Percentiles rank a stretch among this genome's conserved stretches.
Conservation (phyloP, 257 asterid species). For the Leptodermis oblonga region DNA sequence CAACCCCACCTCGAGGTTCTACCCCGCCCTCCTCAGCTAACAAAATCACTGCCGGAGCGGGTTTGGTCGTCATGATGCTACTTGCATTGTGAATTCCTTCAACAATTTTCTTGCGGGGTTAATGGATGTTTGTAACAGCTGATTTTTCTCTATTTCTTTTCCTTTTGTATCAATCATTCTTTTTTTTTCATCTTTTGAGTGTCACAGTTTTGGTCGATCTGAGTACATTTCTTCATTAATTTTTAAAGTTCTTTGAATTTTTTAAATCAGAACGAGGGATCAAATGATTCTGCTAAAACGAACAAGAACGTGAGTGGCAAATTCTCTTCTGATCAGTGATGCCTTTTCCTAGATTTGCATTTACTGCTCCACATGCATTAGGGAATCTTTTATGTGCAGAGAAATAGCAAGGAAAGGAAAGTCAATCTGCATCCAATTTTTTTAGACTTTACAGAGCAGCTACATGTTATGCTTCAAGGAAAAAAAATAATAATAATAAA, state of each 20-base stretch:
- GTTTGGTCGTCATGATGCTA: slow-evolving; percentile 26
- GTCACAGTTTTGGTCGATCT: neutral
- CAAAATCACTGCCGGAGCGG: slow-evolving; percentile 25
- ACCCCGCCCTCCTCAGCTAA: slow-evolving; percentile 43
- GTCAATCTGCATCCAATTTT: neutral
- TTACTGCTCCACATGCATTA: neutral
- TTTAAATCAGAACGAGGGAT: neutral
- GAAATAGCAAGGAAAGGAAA: neutral
- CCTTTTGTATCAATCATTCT: slow-evolving; percentile 3
- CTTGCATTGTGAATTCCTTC: slow-evolving; percentile 24
- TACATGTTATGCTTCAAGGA: neutral
- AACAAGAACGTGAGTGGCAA: neutral
- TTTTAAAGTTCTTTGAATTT: neutral
- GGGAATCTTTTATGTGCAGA: neutral
- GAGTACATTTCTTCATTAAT: too few relatives aligned
- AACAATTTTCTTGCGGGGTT: slow-evolving; percentile 9
- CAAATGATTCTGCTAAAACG: neutral
- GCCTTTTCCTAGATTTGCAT: neutral
- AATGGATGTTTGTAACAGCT: neutral
- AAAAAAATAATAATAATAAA: too few relatives aligned
- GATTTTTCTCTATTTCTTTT: neutral
- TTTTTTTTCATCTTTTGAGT: neutral
- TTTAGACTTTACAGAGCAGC: neutral
- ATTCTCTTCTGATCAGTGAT: too few relatives aligned
- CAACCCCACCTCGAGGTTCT: slow-evolving; percentile 23